Evolutionary conservation across 495 filamentous ascomycete species (phyloP), one percentile per base, ranked within the genome.

Genomic region (Hyaloscypha bicolor): DNA sequence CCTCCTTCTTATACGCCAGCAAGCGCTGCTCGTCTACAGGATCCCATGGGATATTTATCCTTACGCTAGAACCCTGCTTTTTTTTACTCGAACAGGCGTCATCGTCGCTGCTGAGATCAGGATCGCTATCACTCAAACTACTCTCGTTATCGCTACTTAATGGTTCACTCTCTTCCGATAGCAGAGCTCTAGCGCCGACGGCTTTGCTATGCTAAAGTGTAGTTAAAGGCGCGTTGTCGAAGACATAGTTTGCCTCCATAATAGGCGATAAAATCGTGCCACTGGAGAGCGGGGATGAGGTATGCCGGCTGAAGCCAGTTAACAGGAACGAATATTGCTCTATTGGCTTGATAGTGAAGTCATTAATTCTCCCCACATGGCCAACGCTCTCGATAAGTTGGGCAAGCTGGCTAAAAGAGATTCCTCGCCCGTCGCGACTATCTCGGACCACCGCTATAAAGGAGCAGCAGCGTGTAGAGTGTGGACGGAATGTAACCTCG

Each of bases 401-500:
- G n/a, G 60, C 30, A 65, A 64, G n/a, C 61, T 71, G 65, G 65
- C 64, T 62, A 29, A 71, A 71, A 64, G 69, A 68, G 59, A 76
- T 68, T 63, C 82, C 80, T 55, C 83, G 72, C 0, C 81, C 82
- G n/a, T 82, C 81, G 59, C 81, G 82, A 58, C 83, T 79, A 66
- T 85, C 82, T 62, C 83, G 82, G 64, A 85, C 82, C 16, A 85
- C 71, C 73, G 83, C 65, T 5, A 81, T 86, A 33, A 84, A 81
- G 22, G 21, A 56, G 22, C 4, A 56, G 53, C 16, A 31, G 3
- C 16, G 21, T 56, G 19, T 8, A 16, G 53, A 56, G 21, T 56
- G 29, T 14, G 53, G 22, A 48, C 29, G 53, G 29, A 31, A 25
- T 9, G 81, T 61, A 61, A 48, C 37, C 59, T 61, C 59, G 25